These are phyloP conservation scores for Colletotrichum lentis DNA, from an alignment of 2,329 filamentous ascomycete species.

Conservation along the genomic window DNA sequence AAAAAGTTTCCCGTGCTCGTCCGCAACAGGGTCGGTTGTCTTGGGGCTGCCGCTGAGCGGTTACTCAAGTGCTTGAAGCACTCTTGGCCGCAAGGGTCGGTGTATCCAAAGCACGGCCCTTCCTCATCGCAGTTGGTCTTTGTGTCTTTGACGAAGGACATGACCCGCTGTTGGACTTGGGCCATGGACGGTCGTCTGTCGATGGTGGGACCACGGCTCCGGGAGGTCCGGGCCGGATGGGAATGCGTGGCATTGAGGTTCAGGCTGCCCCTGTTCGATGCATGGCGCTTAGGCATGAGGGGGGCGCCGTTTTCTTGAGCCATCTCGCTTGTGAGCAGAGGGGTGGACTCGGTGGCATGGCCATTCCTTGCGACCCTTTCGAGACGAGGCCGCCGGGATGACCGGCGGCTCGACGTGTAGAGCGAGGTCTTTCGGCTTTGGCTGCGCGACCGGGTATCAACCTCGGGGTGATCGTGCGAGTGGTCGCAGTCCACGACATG, in stretches of 20 bases:
- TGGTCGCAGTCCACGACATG: constrained; percentile 85
- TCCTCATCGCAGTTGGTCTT: constrained; percentile 69
- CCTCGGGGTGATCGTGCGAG: constrained; percentile 67
- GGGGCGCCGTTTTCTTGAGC: constrained; percentile 43
- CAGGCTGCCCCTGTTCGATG: constrained; percentile 44
- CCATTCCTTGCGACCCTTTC: constrained; percentile 34
- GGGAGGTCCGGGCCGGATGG: constrained; percentile 31
- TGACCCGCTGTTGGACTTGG: constrained; percentile 63
- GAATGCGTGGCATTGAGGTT: constrained; percentile 31
- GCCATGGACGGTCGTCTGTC: constrained; percentile 62
- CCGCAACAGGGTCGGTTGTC: constrained; percentile 51
- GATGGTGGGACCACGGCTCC: constrained; percentile 44
- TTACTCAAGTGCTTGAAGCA: constrained; percentile 67
- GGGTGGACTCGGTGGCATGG: constrained; percentile 56
- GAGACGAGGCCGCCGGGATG: constrained; percentile 42
- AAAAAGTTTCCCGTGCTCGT: constrained; percentile 52
- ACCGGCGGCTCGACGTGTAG: constrained; percentile 43
- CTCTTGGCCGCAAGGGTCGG: constrained; percentile 71
- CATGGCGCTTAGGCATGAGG: constrained; percentile 43
- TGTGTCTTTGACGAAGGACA: constrained; percentile 72
- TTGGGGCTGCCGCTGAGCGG: constrained; percentile 48
- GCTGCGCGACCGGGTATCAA: constrained; percentile 42
- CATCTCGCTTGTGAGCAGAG: constrained; percentile 51
- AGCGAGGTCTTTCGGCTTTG: constrained; percentile 35
- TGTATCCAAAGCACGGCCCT: constrained; percentile 70